These are phyloP conservation scores for Lathyrus tuberosus DNA, from an alignment of 306 rosid species.

Conservation along the genomic window DNA sequence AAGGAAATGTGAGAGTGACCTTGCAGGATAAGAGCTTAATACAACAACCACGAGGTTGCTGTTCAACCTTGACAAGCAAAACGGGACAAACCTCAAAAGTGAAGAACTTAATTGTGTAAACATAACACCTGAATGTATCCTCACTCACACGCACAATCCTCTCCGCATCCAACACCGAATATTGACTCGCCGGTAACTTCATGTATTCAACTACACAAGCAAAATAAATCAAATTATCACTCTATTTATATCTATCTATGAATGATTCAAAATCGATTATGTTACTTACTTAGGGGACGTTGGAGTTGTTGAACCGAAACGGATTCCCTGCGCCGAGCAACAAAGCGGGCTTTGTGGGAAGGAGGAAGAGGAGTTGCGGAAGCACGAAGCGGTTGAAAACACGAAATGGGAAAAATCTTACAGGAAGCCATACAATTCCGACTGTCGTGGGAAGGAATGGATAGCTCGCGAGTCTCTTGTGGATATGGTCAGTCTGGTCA, in stretches of 20 bases:
- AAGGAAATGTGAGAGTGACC: constrained; percentile 42
- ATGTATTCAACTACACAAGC: constrained; percentile 69
- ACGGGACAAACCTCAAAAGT: constrained; percentile 89
- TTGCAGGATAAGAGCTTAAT: constrained; percentile 93
- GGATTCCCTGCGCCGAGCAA: constrained; percentile 77
- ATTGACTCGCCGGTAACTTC: constrained; percentile 96
- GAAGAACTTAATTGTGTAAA: constrained; percentile 80
- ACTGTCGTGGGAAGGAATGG: background rate
- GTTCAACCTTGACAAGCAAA: constrained; percentile 81
- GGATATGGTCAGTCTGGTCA: too few species aligned
- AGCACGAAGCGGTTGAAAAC: constrained; percentile 51
- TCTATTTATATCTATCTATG: too few species aligned
- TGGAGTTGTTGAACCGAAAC: constrained; percentile 65
- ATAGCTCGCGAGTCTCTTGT: background rate
- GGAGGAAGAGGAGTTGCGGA: constrained; percentile 56
- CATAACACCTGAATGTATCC: constrained; percentile 83
- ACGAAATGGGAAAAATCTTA: constrained; percentile 43
- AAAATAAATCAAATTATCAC: background rate
- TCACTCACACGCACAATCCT: constrained; percentile 92
- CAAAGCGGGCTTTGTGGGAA: constrained; percentile 66
- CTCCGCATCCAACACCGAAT: constrained; percentile 96
- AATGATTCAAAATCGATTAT: background rate
- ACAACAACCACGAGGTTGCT: constrained; percentile 79
- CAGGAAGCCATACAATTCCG: constrained; percentile 60
- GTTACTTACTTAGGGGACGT: constrained; percentile 79